phyloP scores from a whole-genome alignment of 2,329 filamentous ascomycete species.

The Monosporascus ibericus region DNA sequence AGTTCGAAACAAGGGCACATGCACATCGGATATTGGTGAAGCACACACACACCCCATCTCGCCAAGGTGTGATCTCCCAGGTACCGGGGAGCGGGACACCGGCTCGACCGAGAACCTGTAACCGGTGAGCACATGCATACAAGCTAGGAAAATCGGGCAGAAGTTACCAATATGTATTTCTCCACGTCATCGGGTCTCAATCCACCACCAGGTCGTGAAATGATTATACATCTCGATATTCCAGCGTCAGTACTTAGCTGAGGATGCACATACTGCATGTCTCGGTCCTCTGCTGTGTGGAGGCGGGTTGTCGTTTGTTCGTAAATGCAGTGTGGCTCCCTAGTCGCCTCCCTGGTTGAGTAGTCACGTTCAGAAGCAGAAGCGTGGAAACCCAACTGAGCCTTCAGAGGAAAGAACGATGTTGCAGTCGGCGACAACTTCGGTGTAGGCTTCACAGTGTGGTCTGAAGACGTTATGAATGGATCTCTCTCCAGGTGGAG shows the following conservation, averaged over 20 bases:
- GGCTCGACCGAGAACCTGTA: constrained; percentile 34
- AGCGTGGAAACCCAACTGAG: constrained; percentile 6
- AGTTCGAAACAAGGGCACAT: constrained; percentile 40
- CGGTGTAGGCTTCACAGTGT: constrained; percentile 28
- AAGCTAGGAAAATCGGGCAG: background rate
- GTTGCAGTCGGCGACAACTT: constrained; percentile 60
- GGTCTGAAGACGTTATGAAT: constrained; percentile 38
- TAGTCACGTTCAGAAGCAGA: constrained; percentile 11
- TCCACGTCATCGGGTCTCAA: constrained; percentile 34
- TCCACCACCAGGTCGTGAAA: constrained; percentile 27
- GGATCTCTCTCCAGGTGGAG: constrained; percentile 40
- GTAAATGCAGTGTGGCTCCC: constrained; percentile 2
- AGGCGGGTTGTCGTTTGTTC: constrained; percentile 6
- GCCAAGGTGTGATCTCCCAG: constrained; percentile 28
- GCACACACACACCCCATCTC: constrained; percentile 44
- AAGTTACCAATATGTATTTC: constrained; percentile 38
- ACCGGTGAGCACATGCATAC: constrained; percentile 8
- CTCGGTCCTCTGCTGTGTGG: constrained; percentile 4
- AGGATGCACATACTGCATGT: constrained; percentile 23
- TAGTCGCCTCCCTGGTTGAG: constrained; percentile 10
- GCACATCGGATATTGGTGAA: constrained; percentile 59
- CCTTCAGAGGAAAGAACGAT: constrained; percentile 49
- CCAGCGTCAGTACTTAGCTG: constrained; percentile 40
- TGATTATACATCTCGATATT: constrained; percentile 38
- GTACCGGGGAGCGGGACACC: constrained; percentile 31